Evolutionary conservation across 805 yeast species (phyloP).

Genomic region (Candida ponderosae): DNA sequence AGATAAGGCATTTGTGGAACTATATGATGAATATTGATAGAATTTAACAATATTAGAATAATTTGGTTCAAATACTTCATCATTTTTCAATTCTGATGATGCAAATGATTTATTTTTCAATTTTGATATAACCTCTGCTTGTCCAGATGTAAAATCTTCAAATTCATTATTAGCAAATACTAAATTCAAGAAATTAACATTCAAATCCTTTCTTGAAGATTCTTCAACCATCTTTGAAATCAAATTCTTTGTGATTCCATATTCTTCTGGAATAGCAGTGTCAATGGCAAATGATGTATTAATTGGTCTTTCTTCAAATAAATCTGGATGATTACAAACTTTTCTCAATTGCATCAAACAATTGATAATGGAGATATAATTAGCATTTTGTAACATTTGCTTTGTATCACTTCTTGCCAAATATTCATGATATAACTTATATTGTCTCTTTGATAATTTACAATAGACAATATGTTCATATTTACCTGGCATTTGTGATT

Average conservation of each 20-base stretch:
- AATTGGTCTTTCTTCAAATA: slow-evolving; percentile 93
- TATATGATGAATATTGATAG: slow-evolving; percentile 47
- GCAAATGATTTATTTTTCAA: slow-evolving; percentile 37
- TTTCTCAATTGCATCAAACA: slow-evolving; percentile 97
- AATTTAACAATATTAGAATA: slow-evolving; percentile 41
- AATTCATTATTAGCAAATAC: slow-evolving; percentile 39
- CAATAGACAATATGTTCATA: slow-evolving; percentile 94
- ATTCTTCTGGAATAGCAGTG: slow-evolving; percentile 49
- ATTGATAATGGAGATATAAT: slow-evolving; percentile 88
- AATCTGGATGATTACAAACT: slow-evolving; percentile 93
- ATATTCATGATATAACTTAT: slow-evolving; percentile 90
- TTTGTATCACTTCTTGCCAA: slow-evolving; percentile 95
- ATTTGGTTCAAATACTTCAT: slow-evolving; percentile 20
- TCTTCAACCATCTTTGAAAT: slow-evolving; percentile 26
- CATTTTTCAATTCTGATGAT: slow-evolving; percentile 28
- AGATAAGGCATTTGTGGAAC: slow-evolving; percentile 43
- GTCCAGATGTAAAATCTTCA: slow-evolving; percentile 35
- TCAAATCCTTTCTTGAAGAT: slow-evolving; percentile 26
- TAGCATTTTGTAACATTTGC: slow-evolving; percentile 90
- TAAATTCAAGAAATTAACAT: slow-evolving; percentile 55
- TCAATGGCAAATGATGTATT: slow-evolving; percentile 81
- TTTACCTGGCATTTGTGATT: slow-evolving; percentile 97
- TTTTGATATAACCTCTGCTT: slow-evolving; percentile 32
- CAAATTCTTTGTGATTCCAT: slow-evolving; percentile 30
- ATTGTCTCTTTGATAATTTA: slow-evolving; percentile 84